A percentile compares a stretch with the other conserved stretches of the same genome.
phyloP scores from a whole-genome alignment of 805 yeast genomes.

The Wickerhamomyces ciferrii region DNA sequence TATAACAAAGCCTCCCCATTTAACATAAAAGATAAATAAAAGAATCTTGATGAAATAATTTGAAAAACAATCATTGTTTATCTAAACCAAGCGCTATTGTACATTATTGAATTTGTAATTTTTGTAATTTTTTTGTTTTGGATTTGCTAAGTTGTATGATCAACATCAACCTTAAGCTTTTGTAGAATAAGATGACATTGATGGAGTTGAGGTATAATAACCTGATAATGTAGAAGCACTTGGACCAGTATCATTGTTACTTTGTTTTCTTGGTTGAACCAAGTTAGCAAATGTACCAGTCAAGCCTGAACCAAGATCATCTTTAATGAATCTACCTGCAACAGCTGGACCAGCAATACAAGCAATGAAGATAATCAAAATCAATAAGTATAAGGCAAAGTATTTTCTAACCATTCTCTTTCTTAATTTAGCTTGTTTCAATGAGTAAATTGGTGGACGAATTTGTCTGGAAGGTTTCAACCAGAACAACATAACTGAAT shows the following conservation, averaged over 20 bases:
- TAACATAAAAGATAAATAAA: not conserved
- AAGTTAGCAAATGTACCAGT: constrained; percentile 55
- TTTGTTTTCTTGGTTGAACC: constrained; percentile 82
- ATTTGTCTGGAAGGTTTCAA: constrained; percentile 94
- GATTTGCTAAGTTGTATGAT: not conserved
- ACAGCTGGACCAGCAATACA: constrained; percentile 90
- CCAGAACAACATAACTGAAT: constrained; percentile 98
- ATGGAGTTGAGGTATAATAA: constrained; percentile 43
- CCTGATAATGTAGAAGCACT: constrained; percentile 26
- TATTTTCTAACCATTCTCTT: constrained; percentile 97
- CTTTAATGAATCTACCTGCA: constrained; percentile 55
- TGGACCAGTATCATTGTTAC: constrained; percentile 79
- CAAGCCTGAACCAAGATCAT: constrained; percentile 22
- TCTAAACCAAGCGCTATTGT: not conserved
- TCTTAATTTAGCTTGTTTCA: constrained; percentile 93
- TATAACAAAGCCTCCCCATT: not conserved
- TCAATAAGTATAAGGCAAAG: constrained; percentile 69
- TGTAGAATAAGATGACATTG: constrained; percentile 51
- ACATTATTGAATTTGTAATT: not conserved
- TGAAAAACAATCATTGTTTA: not conserved
- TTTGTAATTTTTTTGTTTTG: not conserved
- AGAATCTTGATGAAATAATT: not conserved
- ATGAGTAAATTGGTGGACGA: constrained; percentile 95
- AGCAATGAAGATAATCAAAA: constrained; percentile 66
- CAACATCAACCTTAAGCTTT: constrained; percentile 28